phyloP scores from a whole-genome alignment of 306 rosid species.

The Leucaena leucocephala region DNA sequence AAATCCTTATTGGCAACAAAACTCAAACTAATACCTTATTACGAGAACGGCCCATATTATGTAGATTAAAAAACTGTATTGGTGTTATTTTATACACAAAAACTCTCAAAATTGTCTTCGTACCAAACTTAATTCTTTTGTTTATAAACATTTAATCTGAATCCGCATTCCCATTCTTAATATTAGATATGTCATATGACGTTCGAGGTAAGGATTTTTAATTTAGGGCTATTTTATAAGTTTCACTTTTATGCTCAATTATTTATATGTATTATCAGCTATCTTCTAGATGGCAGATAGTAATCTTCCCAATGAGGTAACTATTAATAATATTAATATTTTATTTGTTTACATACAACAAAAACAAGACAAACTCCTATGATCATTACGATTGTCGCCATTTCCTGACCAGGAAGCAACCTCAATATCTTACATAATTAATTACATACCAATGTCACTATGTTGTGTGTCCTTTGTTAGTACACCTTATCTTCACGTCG shows the following conservation, averaged over 20 bases:
- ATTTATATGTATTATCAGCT: no score
- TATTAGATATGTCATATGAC: neutral
- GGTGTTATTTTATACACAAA: neutral
- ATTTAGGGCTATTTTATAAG: neutral
- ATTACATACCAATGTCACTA: neutral
- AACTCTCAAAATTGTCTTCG: neutral
- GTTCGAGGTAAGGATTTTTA: neutral
- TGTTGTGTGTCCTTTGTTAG: neutral
- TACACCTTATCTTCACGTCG: conserved; percentile 6
- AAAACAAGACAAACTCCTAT: conserved; percentile 13
- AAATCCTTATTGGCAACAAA: no score
- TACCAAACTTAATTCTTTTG: neutral
- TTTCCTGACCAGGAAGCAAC: conserved; percentile 2
- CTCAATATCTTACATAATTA: neutral
- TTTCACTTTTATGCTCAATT: neutral
- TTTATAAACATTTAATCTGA: neutral
- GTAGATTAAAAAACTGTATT: no score
- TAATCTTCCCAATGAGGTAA: neutral
- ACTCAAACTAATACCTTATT: no score
- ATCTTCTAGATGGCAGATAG: neutral
- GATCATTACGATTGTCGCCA: neutral
- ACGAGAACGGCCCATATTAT: no score
- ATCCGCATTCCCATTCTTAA: neutral
- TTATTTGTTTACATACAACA: neutral
- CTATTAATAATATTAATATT: neutral